Evolutionary conservation across 768 basidiomycete species (phyloP).

Genomic region (Boletus edulis): DNA sequence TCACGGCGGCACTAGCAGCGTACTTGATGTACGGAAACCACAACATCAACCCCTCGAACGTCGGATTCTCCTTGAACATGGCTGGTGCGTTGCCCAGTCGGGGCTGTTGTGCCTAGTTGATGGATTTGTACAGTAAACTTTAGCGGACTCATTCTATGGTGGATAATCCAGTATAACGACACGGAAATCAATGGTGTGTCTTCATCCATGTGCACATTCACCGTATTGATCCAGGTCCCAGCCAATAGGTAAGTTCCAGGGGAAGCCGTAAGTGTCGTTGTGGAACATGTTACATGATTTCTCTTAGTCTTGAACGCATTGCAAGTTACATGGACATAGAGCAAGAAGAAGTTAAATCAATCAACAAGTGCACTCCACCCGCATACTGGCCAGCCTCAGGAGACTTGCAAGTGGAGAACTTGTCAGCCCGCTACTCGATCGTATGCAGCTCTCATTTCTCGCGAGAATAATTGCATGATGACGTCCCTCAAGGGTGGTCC

Average conservation of each 20-base stretch:
- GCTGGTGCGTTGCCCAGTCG: slow-evolving; percentile 4
- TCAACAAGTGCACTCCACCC: slow-evolving; percentile 44
- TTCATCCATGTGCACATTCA: background rate
- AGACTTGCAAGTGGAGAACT: slow-evolving; percentile 48
- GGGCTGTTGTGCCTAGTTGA: background rate
- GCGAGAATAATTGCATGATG: background rate
- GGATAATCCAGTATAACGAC: slow-evolving; percentile 23
- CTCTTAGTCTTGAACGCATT: slow-evolving; percentile 33
- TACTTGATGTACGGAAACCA: slow-evolving; percentile 36
- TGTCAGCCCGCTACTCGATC: slow-evolving; percentile 53
- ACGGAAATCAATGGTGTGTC: slow-evolving; percentile 10
- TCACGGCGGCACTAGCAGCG: slow-evolving; percentile 27
- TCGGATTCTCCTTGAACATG: slow-evolving; percentile 13
- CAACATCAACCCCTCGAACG: slow-evolving; percentile 15
- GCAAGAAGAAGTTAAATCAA: slow-evolving; percentile 48
- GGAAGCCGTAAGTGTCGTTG: background rate
- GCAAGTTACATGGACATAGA: slow-evolving; percentile 49
- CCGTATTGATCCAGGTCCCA: slow-evolving; percentile 1
- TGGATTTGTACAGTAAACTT: background rate
- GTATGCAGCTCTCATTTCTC: background rate
- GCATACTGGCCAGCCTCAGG: slow-evolving; percentile 68
- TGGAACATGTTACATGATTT: background rate
- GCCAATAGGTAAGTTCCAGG: slow-evolving; percentile 19
- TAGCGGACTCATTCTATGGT: slow-evolving; percentile 14
- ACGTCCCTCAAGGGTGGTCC: background rate